Base-by-base conservation (phyloP, 371 early-diverging fungal species). In the Actinomortierella wolfii region DNA sequence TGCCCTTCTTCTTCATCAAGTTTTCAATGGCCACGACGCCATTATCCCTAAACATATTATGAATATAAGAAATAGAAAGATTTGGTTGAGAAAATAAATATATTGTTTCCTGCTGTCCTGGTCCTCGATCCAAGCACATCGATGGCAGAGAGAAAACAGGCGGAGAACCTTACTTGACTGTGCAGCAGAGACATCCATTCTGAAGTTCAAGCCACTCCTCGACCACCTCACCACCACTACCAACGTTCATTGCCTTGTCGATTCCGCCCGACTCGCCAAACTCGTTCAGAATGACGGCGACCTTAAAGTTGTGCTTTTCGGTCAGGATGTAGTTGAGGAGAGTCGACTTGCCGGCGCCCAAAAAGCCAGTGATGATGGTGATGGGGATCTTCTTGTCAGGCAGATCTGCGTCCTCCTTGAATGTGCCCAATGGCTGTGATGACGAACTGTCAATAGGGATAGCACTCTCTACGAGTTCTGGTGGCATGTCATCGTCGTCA, bases 171-270 rank as follows among this genome's bases (percentile, higher is more conserved):
- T 81, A 92, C 91, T 97, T 97, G 68, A 95, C 88, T 6, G 96
- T 91, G 77, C 98, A 98, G 78, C 98, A 98, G 51, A 98, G 78
- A 61, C 98, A 98, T 0, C 98, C 98, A 77, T 98, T 98, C 52
- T 88, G 85, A 55, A 98, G 79, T 61, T 98, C 98, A 17, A 98
- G 81, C 98, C 98, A 98, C 64, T 97, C 97, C 61, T 97, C 96
- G 24, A 92, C 91, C 49, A 91, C 79, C 28, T 86, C 89, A 21
- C 96, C 95, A 51, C 90, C 89, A 62, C 90, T 85, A 7, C 78
- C 84, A 23, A 94, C 82, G 6, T 93, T 91, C 56, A 97, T 78
- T 29, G 94, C 87, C 73, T 95, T 93, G 74, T 97, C 98, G 60
- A 97, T 95, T n/a, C 93, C 97, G 23, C 92, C 89, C 76, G 87